Base-by-base conservation (phyloP, 164 flowering plant species). In the Aristolochia contorta region DNA sequence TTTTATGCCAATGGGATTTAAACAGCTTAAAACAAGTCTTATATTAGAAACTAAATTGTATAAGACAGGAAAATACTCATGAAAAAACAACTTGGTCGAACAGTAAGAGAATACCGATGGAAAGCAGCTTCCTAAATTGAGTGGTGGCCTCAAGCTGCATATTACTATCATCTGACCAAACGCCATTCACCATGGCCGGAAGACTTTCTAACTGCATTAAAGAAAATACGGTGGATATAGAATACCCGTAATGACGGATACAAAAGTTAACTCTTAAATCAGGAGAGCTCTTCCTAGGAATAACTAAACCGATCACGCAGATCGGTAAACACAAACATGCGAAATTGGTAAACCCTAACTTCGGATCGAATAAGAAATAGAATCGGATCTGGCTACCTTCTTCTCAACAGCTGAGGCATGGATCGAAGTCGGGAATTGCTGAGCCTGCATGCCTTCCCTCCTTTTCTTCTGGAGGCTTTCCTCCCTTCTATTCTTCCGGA, bases 101-200 rank as follows among this genome's bases (percentile, higher is more conserved):
- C 15, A 48, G 18, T n/a, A 50, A n/a, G 54, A 8, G 23, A 27
- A 49, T 52, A 89, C 93, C 93, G 19, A 83, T 86, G 0, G 96
- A 86, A 37, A 89, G 91, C 49, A 86, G 69, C 59, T 84, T 86
- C 20, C 93, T 74, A 54, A 89, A 86, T 72, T 84, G 93, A 0
- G 91, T 83, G 27, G 93, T 86, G 6, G 93, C 89, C 63, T 89
- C 96, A 22, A 89, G 83, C 79, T 86, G 93, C 72, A 77, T 57
- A 46, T n/a, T 43, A 30, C 51, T 48, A 22, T 84, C 75, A 16
- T 79, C 79, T 0, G 91, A 78, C 81, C 78, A 78, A 7, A 83
- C 83, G 12, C 87, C 89, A 21, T 85, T 81, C 55, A 84, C 80
- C 91, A 89, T 81, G 12, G 80, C 59, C 23, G 96, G 90, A 59